Evolutionary conservation across 352 stramenopile species (phyloP).

Genomic region (Phytophthora citricola): DNA sequence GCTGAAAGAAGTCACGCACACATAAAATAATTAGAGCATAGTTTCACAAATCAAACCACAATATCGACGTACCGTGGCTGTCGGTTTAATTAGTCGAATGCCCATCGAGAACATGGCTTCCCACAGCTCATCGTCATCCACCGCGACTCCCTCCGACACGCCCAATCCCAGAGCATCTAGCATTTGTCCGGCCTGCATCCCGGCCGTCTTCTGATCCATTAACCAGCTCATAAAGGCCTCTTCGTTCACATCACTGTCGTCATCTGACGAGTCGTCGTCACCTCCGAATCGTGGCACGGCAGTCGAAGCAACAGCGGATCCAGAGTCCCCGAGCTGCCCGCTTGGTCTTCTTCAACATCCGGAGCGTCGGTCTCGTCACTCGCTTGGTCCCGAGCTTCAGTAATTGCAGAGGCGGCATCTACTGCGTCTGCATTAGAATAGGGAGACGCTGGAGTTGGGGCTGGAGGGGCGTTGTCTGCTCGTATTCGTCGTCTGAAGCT

Average conservation of each 20-base stretch:
- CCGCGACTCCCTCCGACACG: slow-evolving; percentile 75
- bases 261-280: slow-evolving; percentile 36
- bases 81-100: slow-evolving; percentile 77
- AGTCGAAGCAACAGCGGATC: slow-evolving; percentile 4
- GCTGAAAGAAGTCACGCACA: slow-evolving; percentile 1
- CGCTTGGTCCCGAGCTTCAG: slow-evolving; percentile 30
- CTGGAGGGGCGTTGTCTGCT: slow-evolving; percentile 41
- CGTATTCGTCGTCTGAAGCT: slow-evolving; percentile 77
- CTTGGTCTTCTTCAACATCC: slow-evolving; percentile 35
- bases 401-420: slow-evolving; percentile 7
- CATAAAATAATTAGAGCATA: slow-evolving; percentile 8
- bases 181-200: slow-evolving; percentile 70
- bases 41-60: not conserved
- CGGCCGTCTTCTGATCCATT: slow-evolving; percentile 74
- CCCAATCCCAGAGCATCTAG: slow-evolving; percentile 79
- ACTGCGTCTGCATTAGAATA: slow-evolving; percentile 16
- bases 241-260: slow-evolving; percentile 62
- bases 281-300: slow-evolving; percentile 24
- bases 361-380: slow-evolving; percentile 32
- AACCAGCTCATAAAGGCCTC: slow-evolving; percentile 86
- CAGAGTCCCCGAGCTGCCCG: not conserved
- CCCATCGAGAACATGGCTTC: slow-evolving; percentile 88
- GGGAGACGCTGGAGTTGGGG: slow-evolving; percentile 10
- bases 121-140: slow-evolving; percentile 87
- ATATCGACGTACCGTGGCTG: slow-evolving; percentile 48